phyloP scores from a whole-genome alignment of 352 stramenopile species.

The Phytophthora colocasiae region DNA sequence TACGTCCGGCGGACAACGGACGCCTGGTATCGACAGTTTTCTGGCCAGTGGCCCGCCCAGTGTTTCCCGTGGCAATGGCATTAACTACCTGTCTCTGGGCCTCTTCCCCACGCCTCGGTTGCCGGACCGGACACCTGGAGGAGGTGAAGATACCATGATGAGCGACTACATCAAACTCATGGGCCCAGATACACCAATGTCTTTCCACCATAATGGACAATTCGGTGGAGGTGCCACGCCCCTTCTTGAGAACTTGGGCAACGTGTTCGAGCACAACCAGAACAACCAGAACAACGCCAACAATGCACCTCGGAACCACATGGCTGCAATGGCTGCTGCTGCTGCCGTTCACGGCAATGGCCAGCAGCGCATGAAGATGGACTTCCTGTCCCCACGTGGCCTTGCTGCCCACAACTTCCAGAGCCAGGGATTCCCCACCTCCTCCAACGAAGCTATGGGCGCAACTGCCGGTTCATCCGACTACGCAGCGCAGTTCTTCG shows the following conservation, averaged over 20 bases:
- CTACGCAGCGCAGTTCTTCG: constrained; percentile 78
- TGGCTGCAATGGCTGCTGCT: constrained; percentile 37
- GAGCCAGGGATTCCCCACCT: constrained; percentile 41
- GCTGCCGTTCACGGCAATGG: constrained; percentile 29
- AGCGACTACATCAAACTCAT: constrained; percentile 82
- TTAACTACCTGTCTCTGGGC: constrained; percentile 61
- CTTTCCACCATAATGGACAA: constrained; percentile 51
- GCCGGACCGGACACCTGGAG: constrained; percentile 26
- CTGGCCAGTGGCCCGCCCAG: constrained; percentile 59
- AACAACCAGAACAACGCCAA: constrained; percentile 33
- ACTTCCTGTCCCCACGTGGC: constrained; percentile 47
- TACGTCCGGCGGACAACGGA: constrained; percentile 33
- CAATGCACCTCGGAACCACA: constrained; percentile 26
- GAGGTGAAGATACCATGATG: constrained; percentile 68
- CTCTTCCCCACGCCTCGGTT: constrained; percentile 63
- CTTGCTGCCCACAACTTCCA: constrained; percentile 46
- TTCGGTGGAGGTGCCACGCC: constrained; percentile 45
- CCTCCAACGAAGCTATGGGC: constrained; percentile 25
- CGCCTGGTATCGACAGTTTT: constrained; percentile 51
- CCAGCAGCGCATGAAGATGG: constrained; percentile 66
- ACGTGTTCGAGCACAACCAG: constrained; percentile 64
- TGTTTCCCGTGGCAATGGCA: constrained; percentile 51
- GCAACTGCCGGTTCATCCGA: constrained; percentile 42
- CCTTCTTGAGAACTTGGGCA: constrained; percentile 71
- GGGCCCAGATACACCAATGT: constrained; percentile 55